Evolutionary conservation across 1,284 basidiomycete species (phyloP).

Genomic region (Sporisorium scitamineum): DNA sequence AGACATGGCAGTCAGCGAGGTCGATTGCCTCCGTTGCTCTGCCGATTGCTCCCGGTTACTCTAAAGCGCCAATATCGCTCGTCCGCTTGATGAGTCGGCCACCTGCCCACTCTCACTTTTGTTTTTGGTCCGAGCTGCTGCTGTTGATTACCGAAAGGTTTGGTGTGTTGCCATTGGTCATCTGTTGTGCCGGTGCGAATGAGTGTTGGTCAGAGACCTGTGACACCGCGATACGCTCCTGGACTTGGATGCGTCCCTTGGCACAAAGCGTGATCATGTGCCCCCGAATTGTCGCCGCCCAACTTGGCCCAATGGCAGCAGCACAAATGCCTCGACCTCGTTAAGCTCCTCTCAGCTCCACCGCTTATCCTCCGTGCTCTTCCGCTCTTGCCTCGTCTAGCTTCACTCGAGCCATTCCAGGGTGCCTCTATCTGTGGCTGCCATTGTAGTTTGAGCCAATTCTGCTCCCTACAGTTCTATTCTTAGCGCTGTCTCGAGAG

Average conservation of each 20-base stretch:
- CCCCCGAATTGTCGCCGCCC: too few species aligned
- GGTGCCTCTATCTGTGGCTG: not conserved
- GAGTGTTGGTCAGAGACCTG: not conserved
- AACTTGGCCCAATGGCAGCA: not conserved
- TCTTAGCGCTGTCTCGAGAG: not conserved
- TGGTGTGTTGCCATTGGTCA: too few species aligned
- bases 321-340: conserved; percentile 14
- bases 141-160: too few species aligned
- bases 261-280: conserved; percentile 1
- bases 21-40: not conserved
- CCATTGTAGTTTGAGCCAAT: conserved; percentile 2
- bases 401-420: not conserved
- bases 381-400: conserved; percentile 22
- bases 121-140: too few species aligned
- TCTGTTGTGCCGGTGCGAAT: too few species aligned
- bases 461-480: not conserved
- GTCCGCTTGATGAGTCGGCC: not conserved
- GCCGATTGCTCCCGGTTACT: not conserved
- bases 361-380: conserved; percentile 14
- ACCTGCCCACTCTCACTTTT: not conserved
- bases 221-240: not conserved
- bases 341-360: conserved; percentile 15
- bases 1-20: not conserved
- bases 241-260: not conserved
- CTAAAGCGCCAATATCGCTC: not conserved